A percentile compares a stretch with the other conserved stretches of the same genome.
These are phyloP conservation scores for Liriodendron chinense DNA, from an alignment of 164 flowering plant genomes.

Conservation along the genomic window DNA sequence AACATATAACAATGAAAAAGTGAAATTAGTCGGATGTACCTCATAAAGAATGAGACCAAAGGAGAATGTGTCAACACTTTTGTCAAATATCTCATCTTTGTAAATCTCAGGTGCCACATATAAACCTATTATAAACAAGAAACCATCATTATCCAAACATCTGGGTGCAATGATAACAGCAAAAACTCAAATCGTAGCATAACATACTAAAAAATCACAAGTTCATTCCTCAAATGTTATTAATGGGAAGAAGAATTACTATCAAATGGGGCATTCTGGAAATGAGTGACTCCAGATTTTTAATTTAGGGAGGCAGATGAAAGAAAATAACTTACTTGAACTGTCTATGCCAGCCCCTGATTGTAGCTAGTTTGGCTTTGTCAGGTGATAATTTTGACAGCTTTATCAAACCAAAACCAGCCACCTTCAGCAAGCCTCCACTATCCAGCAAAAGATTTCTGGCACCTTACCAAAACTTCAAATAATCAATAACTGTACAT, in stretches of 20 bases:
- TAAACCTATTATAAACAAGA: conserved; percentile 35
- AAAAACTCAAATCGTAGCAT: background rate
- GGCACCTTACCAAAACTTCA: conserved; percentile 96
- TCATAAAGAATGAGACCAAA: conserved; percentile 83
- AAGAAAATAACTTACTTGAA: conserved; percentile 58
- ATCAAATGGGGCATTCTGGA: background rate
- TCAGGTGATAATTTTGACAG: conserved; percentile 67
- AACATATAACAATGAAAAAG: background rate
- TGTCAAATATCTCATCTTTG: conserved; percentile 73
- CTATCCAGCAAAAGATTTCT: conserved; percentile 99
- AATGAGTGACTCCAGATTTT: background rate
- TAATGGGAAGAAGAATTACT: background rate
- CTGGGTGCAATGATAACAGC: background rate
- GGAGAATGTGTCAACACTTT: conserved; percentile 81
- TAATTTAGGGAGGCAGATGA: background rate
- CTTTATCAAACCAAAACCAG: conserved; percentile 82
- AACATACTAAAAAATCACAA: background rate
- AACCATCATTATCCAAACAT: background rate
- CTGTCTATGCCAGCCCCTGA: conserved; percentile 35
- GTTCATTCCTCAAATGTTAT: background rate
- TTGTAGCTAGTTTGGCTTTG: conserved; percentile 55
- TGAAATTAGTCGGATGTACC: conserved; percentile 35
- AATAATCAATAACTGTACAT: conserved; percentile 60
- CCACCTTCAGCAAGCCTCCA: conserved; percentile 86
- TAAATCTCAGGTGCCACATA: conserved; percentile 84